Evolutionary conservation across 1,139 yeast species (phyloP), one percentile per base, ranked within the genome.

Genomic region (Suhomyces maxii): DNA sequence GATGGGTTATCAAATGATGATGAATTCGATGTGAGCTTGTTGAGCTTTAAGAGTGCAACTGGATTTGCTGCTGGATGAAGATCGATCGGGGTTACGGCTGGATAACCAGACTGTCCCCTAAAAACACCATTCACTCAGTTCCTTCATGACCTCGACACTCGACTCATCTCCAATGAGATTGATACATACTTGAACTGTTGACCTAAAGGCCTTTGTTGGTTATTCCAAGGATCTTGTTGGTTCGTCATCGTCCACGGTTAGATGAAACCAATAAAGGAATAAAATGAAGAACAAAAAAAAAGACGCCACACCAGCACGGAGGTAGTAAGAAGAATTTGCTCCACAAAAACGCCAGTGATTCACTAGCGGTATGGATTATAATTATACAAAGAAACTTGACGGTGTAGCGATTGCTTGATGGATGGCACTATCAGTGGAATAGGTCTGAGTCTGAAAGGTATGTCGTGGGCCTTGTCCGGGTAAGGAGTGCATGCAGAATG

Each of bases 141-240:
- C 31, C 31, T 7, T 28, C 31, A 18, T 4, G 3, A 18, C 3
- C 23, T 18, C 23, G 6, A 18, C 23, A 18, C 23, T 18, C 23
- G 23, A 18, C 6, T 18, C 23, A 18, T 6, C 23, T 6, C 23
- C 23, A 18, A 18, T 18, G 3, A 18, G 23, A 18, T 18, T 18
- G 32, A 41, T 53, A 73, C 79, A 53, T 73, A 74, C 79, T 71
- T 73, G 64, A 71, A 73, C 48, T 67, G 75, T 55, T 71, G 80
- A 39, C 75, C 73, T 48, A 75, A 62, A 8, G 79, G 76, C 52
- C 77, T 70, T 54, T 68, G 76, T 48, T 71, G 77, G 51, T 60
- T 68, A 44, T 65, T 68, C 79, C 80, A 75, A 49, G 72, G 74
- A 49, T 73, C 78, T 51, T 68, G 75, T 50, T 67, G 74, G 58